Evolutionary conservation across 345 rosid genomes (phyloP).

Genomic region (Bretschneidera sinensis): DNA sequence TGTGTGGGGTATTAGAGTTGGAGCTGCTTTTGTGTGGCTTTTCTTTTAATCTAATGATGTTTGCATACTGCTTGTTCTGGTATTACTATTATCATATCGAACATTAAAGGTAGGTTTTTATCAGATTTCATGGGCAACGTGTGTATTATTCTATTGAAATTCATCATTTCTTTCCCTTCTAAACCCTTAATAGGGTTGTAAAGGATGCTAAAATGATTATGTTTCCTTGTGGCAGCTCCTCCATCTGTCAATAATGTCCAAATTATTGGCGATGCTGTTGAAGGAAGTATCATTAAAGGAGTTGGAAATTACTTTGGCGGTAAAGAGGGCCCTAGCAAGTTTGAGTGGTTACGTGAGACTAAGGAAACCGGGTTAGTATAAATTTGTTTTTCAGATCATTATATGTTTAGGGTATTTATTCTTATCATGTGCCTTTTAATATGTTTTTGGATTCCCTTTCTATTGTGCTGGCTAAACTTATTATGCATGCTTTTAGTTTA

Average conservation of each 20-base stretch:
- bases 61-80: too few species aligned
- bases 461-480: background rate
- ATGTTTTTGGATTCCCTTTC: background rate
- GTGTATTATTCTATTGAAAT: too few species aligned
- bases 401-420: background rate
- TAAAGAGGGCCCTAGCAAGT: constrained; percentile 96
- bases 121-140: too few species aligned
- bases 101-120: too few species aligned
- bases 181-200: background rate
- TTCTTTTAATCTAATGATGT: background rate
- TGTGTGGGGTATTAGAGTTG: too few species aligned
- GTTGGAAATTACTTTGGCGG: constrained; percentile 95
- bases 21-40: too few species aligned
- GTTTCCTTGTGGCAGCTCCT: constrained; percentile 60
- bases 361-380: constrained; percentile 69
- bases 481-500: background rate
- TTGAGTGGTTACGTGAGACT: constrained; percentile 81
- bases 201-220: background rate
- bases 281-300: constrained; percentile 73
- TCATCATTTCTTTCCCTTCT: background rate
- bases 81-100: too few species aligned
- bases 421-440: background rate
- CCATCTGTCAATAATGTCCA: constrained; percentile 76
- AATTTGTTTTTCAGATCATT: background rate
- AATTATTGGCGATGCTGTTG: constrained; percentile 77